Conservation (phyloP, 768 basidiomycete genomes). For the Boletus huronensis region DNA sequence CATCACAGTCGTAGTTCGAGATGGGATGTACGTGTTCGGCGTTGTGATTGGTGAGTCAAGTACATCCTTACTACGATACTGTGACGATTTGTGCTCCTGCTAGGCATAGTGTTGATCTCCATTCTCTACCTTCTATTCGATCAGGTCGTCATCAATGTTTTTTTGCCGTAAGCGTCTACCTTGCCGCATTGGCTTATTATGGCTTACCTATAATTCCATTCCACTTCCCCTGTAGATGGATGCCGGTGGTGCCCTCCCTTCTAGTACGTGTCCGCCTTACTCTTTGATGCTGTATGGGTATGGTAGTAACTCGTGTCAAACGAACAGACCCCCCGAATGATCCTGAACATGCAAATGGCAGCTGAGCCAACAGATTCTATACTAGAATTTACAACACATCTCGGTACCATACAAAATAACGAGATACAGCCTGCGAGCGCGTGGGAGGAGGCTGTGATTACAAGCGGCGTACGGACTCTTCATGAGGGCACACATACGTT, state of each 20-base stretch:
- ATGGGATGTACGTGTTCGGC: conserved; percentile 13
- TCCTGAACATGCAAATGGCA: conserved; percentile 18
- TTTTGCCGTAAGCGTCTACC: conserved; percentile 16
- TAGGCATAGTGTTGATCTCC: neutral
- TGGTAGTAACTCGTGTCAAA: neutral
- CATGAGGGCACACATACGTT: neutral
- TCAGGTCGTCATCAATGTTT: conserved; percentile 8
- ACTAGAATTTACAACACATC: conserved; percentile 13
- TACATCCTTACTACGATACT: neutral
- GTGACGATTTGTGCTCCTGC: neutral
- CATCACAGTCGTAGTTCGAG: conserved; percentile 10
- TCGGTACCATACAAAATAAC: neutral
- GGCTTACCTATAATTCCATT: neutral
- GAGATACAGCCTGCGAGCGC: neutral
- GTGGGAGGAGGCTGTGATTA: neutral
- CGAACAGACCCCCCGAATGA: conserved; percentile 18
- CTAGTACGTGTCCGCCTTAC: conserved; percentile 6
- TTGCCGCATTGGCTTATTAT: neutral
- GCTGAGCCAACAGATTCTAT: conserved; percentile 2
- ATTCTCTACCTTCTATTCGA: conserved; percentile 1
- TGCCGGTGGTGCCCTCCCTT: conserved; percentile 5
- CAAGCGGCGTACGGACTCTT: neutral
- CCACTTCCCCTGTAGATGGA: conserved; percentile 9
- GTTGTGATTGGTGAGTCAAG: conserved; percentile 9
- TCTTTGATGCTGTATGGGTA: neutral